phyloP scores from a whole-genome alignment of 2,329 filamentous ascomycete species.

The Cercospora janseana region DNA sequence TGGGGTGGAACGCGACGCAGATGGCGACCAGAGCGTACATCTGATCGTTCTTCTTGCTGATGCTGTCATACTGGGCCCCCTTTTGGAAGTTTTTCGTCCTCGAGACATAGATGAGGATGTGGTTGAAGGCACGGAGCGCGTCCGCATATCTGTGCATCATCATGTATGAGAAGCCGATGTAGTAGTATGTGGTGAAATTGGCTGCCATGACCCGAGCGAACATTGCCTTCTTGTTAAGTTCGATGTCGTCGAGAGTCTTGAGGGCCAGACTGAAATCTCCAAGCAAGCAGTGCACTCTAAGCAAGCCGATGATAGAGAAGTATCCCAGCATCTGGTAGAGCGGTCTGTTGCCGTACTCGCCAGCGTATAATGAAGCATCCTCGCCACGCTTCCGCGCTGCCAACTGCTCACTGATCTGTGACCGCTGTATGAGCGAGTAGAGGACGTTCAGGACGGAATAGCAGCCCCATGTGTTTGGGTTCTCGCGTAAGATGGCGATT shows the following conservation, averaged over 20 bases:
- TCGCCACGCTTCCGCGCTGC: constrained; percentile 92
- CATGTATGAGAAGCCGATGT: constrained; percentile 99
- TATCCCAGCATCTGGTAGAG: constrained; percentile 98
- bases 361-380: constrained; percentile 81
- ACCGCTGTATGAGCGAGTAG: constrained; percentile 97
- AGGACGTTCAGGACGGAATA: constrained; percentile 99
- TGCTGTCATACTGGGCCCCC: constrained; percentile 95
- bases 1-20: constrained; percentile 97
- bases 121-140: constrained; percentile 99
- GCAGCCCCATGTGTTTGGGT: constrained; percentile 99
- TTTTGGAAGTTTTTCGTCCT: constrained; percentile 99
- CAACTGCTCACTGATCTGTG: constrained; percentile 96
- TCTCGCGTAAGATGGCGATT: constrained; percentile 84
- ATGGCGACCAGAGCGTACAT: constrained; percentile 99
- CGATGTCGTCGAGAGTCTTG: constrained; percentile 98
- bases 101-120: constrained; percentile 98
- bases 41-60: constrained; percentile 99
- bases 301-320: constrained; percentile 96
- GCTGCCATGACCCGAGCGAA: constrained; percentile 99
- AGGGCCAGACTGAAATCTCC: constrained; percentile 97
- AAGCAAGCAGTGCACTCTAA: constrained; percentile 92
- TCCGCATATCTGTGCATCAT: constrained; percentile 99
- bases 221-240: constrained; percentile 99
- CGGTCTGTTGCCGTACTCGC: constrained; percentile 91
- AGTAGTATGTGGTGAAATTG: constrained; percentile 99